These are phyloP conservation scores for Musa troglodytarum DNA, from an alignment of 176 grass and related monocot genomes.

Conservation along the genomic window DNA sequence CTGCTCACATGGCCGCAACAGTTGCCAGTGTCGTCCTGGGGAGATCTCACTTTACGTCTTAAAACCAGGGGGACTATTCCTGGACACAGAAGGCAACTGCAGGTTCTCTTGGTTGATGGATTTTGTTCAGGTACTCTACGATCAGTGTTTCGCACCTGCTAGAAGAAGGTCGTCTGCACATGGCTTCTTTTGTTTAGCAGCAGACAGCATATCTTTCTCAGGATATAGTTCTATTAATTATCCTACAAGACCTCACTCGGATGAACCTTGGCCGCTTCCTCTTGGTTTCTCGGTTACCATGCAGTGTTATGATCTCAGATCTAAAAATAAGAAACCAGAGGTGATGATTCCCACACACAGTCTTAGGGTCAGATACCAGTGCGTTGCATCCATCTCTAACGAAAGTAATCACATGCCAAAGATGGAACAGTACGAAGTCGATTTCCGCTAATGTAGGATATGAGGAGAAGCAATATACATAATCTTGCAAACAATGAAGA, in stretches of 20 bases:
- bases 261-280: neutral
- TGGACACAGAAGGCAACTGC: too few species aligned
- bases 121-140: neutral
- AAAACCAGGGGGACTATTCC: neutral
- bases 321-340: neutral
- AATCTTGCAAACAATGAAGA: too few species aligned
- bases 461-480: too few species aligned
- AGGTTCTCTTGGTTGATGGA: neutral
- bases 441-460: too few species aligned
- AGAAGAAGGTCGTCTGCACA: neutral
- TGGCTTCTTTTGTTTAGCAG: neutral
- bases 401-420: too few species aligned
- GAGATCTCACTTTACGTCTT: neutral
- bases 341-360: neutral
- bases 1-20: neutral
- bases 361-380: too few species aligned
- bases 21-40: neutral
- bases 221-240: neutral
- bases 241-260: neutral
- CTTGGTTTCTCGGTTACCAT: neutral
- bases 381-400: too few species aligned
- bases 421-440: too few species aligned
- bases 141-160: neutral
- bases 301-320: neutral
- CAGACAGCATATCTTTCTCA: neutral